Percentiles rank a stretch among this genome's conserved stretches.
These are phyloP conservation scores for Triglochin maritima DNA, from an alignment of 106 monocot species.

Conservation along the genomic window DNA sequence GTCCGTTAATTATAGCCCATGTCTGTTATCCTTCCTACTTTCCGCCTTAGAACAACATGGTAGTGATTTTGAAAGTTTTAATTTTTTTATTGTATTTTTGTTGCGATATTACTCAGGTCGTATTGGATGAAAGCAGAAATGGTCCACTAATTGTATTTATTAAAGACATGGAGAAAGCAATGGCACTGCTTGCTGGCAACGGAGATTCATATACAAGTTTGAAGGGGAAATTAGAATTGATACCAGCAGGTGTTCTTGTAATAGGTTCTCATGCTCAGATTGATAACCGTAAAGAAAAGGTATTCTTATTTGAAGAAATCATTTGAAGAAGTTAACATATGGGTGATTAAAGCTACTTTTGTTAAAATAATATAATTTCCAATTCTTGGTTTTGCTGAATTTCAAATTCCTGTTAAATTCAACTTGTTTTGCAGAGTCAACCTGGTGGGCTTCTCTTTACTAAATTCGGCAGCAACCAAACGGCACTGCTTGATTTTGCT, in stretches of 20 bases:
- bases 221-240: constrained; percentile 54
- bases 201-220: constrained; percentile 52
- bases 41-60: too few relatives aligned
- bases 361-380: too few relatives aligned
- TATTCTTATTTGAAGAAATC: constrained; percentile 4
- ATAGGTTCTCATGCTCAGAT: constrained; percentile 84
- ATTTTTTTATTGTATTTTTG: background rate
- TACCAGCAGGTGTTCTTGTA: constrained; percentile 71
- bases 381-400: too few relatives aligned
- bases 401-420: too few relatives aligned
- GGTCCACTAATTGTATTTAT: constrained; percentile 70
- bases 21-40: too few relatives aligned
- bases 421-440: constrained; percentile 61
- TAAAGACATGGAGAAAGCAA: constrained; percentile 86
- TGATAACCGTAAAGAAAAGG: constrained; percentile 93
- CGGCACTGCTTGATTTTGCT: constrained; percentile 85
- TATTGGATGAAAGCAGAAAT: constrained; percentile 66
- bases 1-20: too few relatives aligned
- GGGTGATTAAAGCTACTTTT: background rate
- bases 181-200: constrained; percentile 26
- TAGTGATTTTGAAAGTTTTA: too few relatives aligned
- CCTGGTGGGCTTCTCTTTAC: constrained; percentile 87
- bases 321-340: background rate
- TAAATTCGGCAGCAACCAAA: constrained; percentile 94
- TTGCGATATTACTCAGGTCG: constrained; percentile 34